Conservation (phyloP, 1,284 basidiomycete genomes). For the Sparassis latifolia region DNA sequence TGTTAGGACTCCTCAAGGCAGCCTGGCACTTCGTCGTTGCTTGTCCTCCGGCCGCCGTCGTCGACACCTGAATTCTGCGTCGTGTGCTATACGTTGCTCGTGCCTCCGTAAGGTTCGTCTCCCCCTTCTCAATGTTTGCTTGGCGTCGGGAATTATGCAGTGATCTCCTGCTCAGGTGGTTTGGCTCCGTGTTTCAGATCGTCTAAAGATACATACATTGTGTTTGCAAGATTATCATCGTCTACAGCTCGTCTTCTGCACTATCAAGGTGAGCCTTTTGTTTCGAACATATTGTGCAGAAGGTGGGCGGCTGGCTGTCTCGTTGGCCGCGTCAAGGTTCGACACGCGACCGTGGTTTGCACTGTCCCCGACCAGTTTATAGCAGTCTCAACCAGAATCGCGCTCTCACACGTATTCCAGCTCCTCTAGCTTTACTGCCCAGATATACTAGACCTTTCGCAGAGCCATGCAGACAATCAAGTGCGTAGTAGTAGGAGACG, state of each 20-base stretch:
- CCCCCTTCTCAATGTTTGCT: conserved; percentile 2
- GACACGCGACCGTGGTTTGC: conserved; percentile 16
- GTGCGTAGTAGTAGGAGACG: conserved; percentile 98
- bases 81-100: conserved; percentile 1
- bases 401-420: not conserved
- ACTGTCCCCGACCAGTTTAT: conserved; percentile 1
- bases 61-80: conserved; percentile 10
- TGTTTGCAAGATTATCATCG: conserved; percentile 1
- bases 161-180: conserved; percentile 3
- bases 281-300: conserved; percentile 10
- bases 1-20: conserved; percentile 22
- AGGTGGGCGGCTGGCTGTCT: conserved; percentile 12
- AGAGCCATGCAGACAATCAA: conserved; percentile 90
- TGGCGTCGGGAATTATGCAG: conserved; percentile 1
- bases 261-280: conserved; percentile 7
- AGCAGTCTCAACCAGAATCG: not conserved
- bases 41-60: conserved; percentile 11
- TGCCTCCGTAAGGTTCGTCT: conserved; percentile 8
- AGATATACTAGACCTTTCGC: conserved; percentile 20
- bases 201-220: conserved; percentile 7
- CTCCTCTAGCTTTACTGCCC: conserved; percentile 8
- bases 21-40: conserved; percentile 15
- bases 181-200: conserved; percentile 10
- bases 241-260: conserved; percentile 8
- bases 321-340: conserved; percentile 9